Evolutionary conservation across 179 eudicot species (phyloP).

Genomic region (Carnegiea gigantea): DNA sequence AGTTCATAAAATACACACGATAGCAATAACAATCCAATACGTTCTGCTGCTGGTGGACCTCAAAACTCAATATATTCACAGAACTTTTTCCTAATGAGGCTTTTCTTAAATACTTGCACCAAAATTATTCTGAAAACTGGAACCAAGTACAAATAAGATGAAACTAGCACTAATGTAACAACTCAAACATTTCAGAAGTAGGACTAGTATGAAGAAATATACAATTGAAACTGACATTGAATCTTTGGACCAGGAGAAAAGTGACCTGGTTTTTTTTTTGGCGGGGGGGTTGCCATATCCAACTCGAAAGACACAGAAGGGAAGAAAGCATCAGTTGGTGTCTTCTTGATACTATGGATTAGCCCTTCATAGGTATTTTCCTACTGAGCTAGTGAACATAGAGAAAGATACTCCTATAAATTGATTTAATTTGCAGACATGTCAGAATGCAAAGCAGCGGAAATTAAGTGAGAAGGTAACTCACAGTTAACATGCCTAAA

Average conservation of each 20-base stretch:
- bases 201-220: neutral
- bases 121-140: neutral
- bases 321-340: neutral
- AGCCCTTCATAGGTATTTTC: neutral
- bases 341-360: neutral
- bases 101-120: neutral
- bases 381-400: neutral
- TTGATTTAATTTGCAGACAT: neutral
- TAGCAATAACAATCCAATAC: neutral
- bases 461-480: conserved; percentile 14
- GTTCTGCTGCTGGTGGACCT: neutral
- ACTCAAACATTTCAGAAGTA: neutral
- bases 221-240: neutral
- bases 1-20: neutral
- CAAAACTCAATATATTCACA: neutral
- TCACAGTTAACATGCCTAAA: conserved; percentile 41
- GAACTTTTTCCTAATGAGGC: neutral
- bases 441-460: neutral
- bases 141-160: neutral
- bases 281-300: neutral
- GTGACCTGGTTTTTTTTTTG: too few relatives aligned
- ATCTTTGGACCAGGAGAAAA: neutral
- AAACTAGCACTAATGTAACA: neutral
- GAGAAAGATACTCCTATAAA: neutral
- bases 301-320: neutral